Percentiles rank a stretch among this genome's conserved stretches.
Evolutionary conservation across 306 rosid genomes (phyloP).

Genomic region (Delonix regia): DNA sequence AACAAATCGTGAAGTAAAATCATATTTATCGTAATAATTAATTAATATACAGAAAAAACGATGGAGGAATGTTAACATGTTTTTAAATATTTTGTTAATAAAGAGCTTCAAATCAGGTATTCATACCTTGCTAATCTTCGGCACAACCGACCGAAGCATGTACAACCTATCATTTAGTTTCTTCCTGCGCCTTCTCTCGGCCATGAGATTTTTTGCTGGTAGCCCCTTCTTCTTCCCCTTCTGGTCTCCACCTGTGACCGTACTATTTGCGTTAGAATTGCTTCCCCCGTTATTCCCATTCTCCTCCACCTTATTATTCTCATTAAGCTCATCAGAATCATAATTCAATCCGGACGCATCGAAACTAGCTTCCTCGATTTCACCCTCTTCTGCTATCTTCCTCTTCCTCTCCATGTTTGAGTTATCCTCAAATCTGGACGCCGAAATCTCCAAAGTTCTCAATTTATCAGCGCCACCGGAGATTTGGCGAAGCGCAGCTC

Average conservation of each 20-base stretch:
- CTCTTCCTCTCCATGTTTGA: slow-evolving; percentile 48
- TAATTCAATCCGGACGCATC: slow-evolving; percentile 73
- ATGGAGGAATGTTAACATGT: neutral
- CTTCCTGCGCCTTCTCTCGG: slow-evolving; percentile 96
- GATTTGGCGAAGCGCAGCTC: slow-evolving; percentile 64
- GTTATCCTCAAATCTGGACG: slow-evolving; percentile 31
- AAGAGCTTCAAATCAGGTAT: neutral
- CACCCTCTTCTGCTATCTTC: slow-evolving; percentile 53
- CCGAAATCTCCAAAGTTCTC: slow-evolving; percentile 52
- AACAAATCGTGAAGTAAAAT: neutral
- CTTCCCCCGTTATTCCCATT: slow-evolving; percentile 48
- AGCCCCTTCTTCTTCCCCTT: slow-evolving; percentile 94
- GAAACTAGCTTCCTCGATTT: slow-evolving; percentile 58
- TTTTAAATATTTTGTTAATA: neutral
- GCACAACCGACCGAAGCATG: slow-evolving; percentile 97
- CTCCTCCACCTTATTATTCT: slow-evolving; percentile 53
- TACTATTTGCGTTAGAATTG: slow-evolving; percentile 55
- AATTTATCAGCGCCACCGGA: slow-evolving; percentile 44
- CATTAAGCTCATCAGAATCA: slow-evolving; percentile 75
- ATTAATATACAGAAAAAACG: neutral
- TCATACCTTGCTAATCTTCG: slow-evolving; percentile 95
- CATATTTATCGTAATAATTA: neutral
- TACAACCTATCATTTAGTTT: slow-evolving; percentile 94
- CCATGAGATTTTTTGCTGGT: slow-evolving; percentile 97
- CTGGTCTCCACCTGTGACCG: slow-evolving; percentile 57